Base-by-base conservation (phyloP, 2,329 filamentous ascomycete species). In the Colletotrichum sidae region DNA sequence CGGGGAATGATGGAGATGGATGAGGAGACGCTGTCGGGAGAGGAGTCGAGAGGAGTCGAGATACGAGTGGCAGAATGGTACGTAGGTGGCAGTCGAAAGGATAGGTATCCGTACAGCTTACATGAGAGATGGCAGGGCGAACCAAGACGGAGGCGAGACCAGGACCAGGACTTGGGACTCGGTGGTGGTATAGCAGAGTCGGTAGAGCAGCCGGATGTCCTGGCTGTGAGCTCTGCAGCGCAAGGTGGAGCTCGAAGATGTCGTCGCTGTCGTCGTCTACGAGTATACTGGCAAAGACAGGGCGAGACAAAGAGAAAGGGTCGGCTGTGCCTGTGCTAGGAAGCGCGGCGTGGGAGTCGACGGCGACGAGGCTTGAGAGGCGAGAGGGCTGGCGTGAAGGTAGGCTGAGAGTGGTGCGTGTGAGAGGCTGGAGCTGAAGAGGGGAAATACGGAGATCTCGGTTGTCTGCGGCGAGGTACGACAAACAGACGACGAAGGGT, bases 1-100 rank as follows among this genome's bases (percentile, higher is more conserved):
- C 67, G 67, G 67, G 68, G 62, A 67, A 67, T 64, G 60, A 66
- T 68, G 68, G 65, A 66, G 67, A 64, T 47, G 65, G 42, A 54
- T 67, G 66, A 68, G 66, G 68, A 68, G 68, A 62, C 46, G 15
- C 13, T 47, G 8, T 56, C 46, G 61, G 60, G 54, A 54, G 65
- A 60, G 50, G 55, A 60, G 44, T 17, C 44, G 67, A 67, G 57
- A 69, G 45, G 65, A 60, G 68, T 50, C 68, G 56, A 11, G 37
- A n/a, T 13, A 37, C 44, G 55, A 17, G 44, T 46, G 44, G 13
- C 42, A n/a, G 42, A 8, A 7, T n/a, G 42, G 10, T 44, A 15
- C 15, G 42, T 15, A n/a, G 42, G 13, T 44, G 42, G 42, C 41
- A 13, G 7, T 12, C 13, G 7, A 13, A 15, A 15, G 41, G 41